These are phyloP conservation scores for Tolypocladium inflatum DNA, from an alignment of 2,329 filamentous ascomycete genomes.

Conservation along the genomic window DNA sequence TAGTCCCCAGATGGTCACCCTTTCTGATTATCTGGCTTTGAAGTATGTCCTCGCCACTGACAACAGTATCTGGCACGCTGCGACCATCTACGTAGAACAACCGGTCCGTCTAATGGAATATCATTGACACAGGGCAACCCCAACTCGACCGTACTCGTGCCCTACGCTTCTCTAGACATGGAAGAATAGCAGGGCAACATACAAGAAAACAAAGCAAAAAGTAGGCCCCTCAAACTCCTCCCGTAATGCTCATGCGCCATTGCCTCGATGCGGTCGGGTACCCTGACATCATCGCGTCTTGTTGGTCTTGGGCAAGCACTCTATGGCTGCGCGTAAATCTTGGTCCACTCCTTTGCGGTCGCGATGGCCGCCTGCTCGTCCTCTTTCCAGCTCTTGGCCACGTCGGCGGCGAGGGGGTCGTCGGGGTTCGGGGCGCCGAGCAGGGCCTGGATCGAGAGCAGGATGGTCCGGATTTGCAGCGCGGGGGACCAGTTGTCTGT, in stretches of 20 bases:
- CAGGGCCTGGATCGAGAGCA: slow-evolving; percentile 96
- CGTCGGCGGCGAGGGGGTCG: slow-evolving; percentile 95
- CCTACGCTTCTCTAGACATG: slow-evolving; percentile 1
- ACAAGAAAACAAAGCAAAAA: slow-evolving; percentile 6
- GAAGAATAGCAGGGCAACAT: slow-evolving; percentile 4
- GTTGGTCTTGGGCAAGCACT: background rate
- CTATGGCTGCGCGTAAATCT: slow-evolving; percentile 59
- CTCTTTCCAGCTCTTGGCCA: slow-evolving; percentile 97
- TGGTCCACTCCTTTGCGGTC: slow-evolving; percentile 88
- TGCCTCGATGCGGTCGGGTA: background rate
- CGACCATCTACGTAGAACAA: background rate
- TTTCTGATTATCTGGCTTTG: background rate
- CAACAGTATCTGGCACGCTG: background rate
- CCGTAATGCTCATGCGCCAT: slow-evolving; percentile 11
- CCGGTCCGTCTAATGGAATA: background rate
- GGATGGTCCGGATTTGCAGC: slow-evolving; percentile 92
- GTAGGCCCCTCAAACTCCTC: slow-evolving; percentile 10
- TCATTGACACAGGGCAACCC: background rate
- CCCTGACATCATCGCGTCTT: background rate
- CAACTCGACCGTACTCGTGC: background rate
- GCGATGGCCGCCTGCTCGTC: slow-evolving; percentile 86
- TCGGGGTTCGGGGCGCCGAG: slow-evolving; percentile 95
- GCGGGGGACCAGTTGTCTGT: slow-evolving; percentile 97
- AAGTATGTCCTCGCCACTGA: background rate
- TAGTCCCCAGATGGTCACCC: background rate